Conservation (phyloP, 2,329 filamentous ascomycete species). For the Diaporthe amygdali region DNA sequence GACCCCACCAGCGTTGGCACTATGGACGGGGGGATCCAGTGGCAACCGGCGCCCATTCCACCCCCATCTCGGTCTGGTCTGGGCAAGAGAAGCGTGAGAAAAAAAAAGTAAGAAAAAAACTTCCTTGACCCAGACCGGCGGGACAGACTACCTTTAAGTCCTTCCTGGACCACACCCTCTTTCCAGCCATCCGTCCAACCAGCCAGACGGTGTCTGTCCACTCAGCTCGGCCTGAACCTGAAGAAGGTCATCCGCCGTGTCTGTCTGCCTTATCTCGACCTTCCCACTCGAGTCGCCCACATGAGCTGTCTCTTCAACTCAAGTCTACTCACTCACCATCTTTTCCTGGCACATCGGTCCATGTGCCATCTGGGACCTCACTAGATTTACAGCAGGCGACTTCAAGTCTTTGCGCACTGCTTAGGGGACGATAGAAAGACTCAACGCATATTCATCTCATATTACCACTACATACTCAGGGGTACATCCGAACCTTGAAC, state of each 20-base stretch:
- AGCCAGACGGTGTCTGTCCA: background rate
- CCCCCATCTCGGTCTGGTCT: conserved; percentile 11
- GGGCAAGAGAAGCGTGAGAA: background rate
- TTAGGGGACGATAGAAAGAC: conserved; percentile 63
- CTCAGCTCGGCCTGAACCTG: background rate
- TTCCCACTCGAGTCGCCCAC: background rate
- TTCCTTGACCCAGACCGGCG: background rate
- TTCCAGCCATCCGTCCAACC: background rate
- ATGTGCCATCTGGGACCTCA: conserved; percentile 48
- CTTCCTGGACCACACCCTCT: background rate
- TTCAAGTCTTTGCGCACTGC: conserved; percentile 72
- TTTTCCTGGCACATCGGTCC: conserved; percentile 40
- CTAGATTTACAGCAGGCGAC: conserved; percentile 62
- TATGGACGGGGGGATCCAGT: conserved; percentile 20
- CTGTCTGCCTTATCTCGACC: background rate
- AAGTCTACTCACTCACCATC: conserved; percentile 21
- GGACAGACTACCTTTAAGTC: background rate
- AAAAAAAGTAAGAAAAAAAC: background rate
- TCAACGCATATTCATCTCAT: conserved; percentile 31
- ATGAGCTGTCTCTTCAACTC: background rate
- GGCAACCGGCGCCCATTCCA: conserved; percentile 7
- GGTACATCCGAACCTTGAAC: background rate
- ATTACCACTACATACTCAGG: background rate
- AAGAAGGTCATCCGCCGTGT: background rate
- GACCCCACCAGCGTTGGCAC: conserved; percentile 21